These are phyloP conservation scores for Ramaria rubella DNA, from an alignment of 768 basidiomycete genomes.

Conservation along the genomic window DNA sequence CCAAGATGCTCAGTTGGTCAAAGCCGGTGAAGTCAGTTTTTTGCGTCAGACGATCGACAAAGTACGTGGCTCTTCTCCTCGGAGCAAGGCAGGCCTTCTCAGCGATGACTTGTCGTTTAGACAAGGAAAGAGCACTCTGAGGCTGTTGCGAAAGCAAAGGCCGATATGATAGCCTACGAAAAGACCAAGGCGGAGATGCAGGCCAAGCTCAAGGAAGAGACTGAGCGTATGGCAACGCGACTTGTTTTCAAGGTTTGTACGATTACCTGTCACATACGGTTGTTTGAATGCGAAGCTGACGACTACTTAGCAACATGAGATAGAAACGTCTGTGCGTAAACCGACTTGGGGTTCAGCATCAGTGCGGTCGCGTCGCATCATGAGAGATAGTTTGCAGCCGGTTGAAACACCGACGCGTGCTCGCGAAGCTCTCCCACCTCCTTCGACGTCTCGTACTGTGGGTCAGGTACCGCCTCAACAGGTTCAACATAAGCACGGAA, in stretches of 20 bases:
- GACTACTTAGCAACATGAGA: conserved; percentile 61
- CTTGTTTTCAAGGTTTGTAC: conserved; percentile 59
- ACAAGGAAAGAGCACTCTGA: conserved; percentile 50
- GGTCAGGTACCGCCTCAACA: background rate
- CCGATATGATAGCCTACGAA: conserved; percentile 57
- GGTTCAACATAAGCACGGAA: conserved; percentile 12
- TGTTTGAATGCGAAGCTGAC: too few species aligned
- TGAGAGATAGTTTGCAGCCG: conserved; percentile 28
- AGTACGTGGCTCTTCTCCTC: conserved; percentile 30
- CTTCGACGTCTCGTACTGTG: background rate
- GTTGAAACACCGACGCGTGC: conserved; percentile 35
- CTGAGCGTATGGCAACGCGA: conserved; percentile 64
- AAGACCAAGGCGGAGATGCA: conserved; percentile 47
- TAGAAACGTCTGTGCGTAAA: conserved; percentile 51
- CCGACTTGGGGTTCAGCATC: conserved; percentile 32
- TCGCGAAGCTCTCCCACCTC: conserved; percentile 18
- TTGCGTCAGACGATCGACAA: conserved; percentile 63
- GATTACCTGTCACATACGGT: background rate
- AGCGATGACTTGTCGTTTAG: conserved; percentile 26
- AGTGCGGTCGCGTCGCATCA: conserved; percentile 37
- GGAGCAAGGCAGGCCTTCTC: background rate
- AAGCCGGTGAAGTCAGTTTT: conserved; percentile 66
- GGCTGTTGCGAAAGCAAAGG: conserved; percentile 49
- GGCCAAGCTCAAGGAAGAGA: conserved; percentile 58
- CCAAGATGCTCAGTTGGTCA: conserved; percentile 44